Evolutionary conservation across 139 green algal species (phyloP).

Genomic region (Edaphochlamys debaryana): DNA sequence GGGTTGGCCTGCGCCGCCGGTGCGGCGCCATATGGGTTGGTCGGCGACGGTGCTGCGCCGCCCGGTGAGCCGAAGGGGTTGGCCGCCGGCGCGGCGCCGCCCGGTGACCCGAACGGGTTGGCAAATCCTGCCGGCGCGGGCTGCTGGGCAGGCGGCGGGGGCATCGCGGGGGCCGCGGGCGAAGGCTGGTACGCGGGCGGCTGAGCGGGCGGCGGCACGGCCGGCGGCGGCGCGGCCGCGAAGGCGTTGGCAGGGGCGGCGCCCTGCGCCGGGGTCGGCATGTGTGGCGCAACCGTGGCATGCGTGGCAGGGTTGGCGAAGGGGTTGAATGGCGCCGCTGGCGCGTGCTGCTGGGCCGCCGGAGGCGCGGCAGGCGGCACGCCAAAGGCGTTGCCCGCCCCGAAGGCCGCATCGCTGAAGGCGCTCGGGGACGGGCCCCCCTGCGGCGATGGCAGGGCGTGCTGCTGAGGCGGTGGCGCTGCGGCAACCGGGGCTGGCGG

Average conservation of each 20-base stretch:
- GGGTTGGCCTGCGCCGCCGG: not conserved
- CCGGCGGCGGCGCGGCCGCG: not conserved
- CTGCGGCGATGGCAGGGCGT: not conserved
- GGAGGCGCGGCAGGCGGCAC: not conserved
- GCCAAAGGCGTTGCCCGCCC: not conserved
- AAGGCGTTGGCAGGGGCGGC: not conserved
- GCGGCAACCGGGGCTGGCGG: not conserved
- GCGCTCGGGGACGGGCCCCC: not conserved
- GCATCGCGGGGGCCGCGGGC: not conserved
- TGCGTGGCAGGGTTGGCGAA: slow-evolving; percentile 21
- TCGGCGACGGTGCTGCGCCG: not conserved
- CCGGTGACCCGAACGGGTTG: slow-evolving; percentile 17
- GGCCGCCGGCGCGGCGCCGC: not conserved
- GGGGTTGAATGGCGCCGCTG: slow-evolving; percentile 18
- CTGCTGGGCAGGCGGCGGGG: not conserved
- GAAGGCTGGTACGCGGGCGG: not conserved
- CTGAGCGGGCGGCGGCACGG: not conserved
- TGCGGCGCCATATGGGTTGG: slow-evolving; percentile 22
- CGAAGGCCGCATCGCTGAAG: not conserved
- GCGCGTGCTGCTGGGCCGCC: not conserved
- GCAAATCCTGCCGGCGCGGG: not conserved
- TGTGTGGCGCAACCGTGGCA: not conserved
- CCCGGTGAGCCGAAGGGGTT: slow-evolving; percentile 28
- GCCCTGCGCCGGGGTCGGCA: not conserved
- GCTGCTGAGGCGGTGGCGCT: not conserved